Conservation (phyloP, 352 stramenopile genomes). For the Pythium volutum region DNA sequence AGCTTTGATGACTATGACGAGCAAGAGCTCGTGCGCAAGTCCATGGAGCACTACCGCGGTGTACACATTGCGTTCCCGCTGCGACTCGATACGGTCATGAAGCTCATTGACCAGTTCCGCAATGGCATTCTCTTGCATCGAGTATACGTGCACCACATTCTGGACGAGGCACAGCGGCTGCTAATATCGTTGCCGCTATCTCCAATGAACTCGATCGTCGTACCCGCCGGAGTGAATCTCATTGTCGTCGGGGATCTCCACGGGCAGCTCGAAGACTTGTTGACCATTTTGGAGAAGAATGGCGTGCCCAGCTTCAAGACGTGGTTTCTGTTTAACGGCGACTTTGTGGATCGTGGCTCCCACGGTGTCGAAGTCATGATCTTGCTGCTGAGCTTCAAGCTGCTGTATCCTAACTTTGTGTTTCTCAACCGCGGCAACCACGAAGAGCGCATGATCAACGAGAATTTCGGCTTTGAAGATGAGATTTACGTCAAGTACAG, state of each 20-base stretch:
- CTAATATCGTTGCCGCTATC: slow-evolving; percentile 44
- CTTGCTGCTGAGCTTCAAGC: slow-evolving; percentile 87
- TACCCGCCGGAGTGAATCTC: slow-evolving; percentile 79
- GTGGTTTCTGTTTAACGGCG: slow-evolving; percentile 95
- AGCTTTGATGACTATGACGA: slow-evolving; percentile 45
- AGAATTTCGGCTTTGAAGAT: slow-evolving; percentile 86
- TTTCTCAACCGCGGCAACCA: slow-evolving; percentile 95
- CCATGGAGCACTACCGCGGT: slow-evolving; percentile 66
- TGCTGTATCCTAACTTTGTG: slow-evolving; percentile 87
- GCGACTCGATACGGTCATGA: slow-evolving; percentile 73
- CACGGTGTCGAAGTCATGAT: slow-evolving; percentile 92
- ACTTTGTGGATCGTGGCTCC: slow-evolving; percentile 94
- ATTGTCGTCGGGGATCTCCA: slow-evolving; percentile 93
- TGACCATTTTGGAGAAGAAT: slow-evolving; percentile 92
- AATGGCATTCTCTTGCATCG: slow-evolving; percentile 80
- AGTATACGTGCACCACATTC: slow-evolving; percentile 70
- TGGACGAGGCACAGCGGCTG: slow-evolving; percentile 63
- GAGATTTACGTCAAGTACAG: slow-evolving; percentile 83
- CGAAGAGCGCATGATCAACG: slow-evolving; percentile 93
- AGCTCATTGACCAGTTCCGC: slow-evolving; percentile 80
- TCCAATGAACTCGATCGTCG: slow-evolving; percentile 72
- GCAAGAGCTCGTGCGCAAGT: slow-evolving; percentile 56
- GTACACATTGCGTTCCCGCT: slow-evolving; percentile 72
- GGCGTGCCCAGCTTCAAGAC: slow-evolving; percentile 85
- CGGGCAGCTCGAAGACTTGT: slow-evolving; percentile 92